Base-by-base conservation (phyloP, 805 yeast species). In the Candida boidinii region DNA sequence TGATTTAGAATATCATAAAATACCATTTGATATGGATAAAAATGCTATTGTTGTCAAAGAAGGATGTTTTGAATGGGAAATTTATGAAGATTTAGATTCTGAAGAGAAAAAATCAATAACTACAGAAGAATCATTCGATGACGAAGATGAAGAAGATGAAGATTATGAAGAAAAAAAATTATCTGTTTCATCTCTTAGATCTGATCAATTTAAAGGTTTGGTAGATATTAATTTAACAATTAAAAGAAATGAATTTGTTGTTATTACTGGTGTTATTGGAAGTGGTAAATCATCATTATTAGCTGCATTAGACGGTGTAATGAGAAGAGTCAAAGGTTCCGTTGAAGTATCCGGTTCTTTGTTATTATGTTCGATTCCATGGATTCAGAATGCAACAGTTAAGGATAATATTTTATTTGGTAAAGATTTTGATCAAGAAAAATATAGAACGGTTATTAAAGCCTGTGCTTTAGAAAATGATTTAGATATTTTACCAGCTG, bases 301-400 rank as follows among this genome's bases (percentile, higher is more conserved):
- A 26, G 64, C 68, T 38, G 86, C 92, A 0, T 59, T 85, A 33
- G 66, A 79, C 7, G 92, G 94, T 1, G 58, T 68, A 14, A 82
- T 84, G 84, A 60, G 64, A 10, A 65, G 73, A 42, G 52, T 54
- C 0, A 26, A 44, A 0, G 95, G 95, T 20, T 35, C 51, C 0
- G 58, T 79, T 5, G 51, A 60, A 28, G 56, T 77, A 5, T 67
- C 65, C 37, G 92, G 90, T 1, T 56, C 66, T 1, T 42, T 66
- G 13, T 46, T 74, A 17, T 48, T 73, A 43, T 44, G 68, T 68
- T 41, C 56, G 2, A 36, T 33, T 9, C 90, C 90, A n/a, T 85
- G 95, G 95, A 73, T 84, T 29, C 90, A 81, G 49, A 85, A 83
- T 50, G 74, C 84, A 3, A 79, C 94, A 0, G 79, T 85, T 16